These are phyloP conservation scores for Spatholobus suberectus DNA, from an alignment of 306 rosid species.

Conservation along the genomic window DNA sequence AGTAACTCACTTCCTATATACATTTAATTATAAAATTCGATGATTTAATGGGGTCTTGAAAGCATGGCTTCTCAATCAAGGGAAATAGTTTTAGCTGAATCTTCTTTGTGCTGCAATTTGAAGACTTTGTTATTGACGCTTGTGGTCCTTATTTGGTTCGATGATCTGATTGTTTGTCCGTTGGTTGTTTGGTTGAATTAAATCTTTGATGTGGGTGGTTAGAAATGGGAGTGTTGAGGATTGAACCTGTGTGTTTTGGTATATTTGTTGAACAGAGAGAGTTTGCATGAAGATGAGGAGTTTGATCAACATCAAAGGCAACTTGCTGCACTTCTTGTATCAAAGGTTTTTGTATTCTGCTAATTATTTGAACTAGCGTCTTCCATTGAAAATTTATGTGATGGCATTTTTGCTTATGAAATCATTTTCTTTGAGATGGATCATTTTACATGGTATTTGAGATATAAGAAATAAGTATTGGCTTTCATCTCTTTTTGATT, in stretches of 20 bases:
- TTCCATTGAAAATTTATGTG: neutral
- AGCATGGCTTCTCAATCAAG: neutral
- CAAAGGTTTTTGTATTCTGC: slow-evolving; percentile 66
- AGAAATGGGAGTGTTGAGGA: slow-evolving; percentile 2
- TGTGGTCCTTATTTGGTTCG: slow-evolving; percentile 3
- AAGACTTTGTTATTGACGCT: neutral
- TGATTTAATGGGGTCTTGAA: neutral
- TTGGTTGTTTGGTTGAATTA: slow-evolving; percentile 8
- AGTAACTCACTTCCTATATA: neutral
- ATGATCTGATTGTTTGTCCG: neutral
- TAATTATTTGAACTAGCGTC: slow-evolving; percentile 23
- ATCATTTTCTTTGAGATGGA: neutral
- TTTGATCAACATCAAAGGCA: slow-evolving; percentile 89
- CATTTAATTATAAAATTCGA: neutral
- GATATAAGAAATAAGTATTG: neutral
- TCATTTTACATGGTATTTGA: neutral
- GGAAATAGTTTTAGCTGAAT: neutral
- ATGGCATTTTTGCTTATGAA: slow-evolving; percentile 4
- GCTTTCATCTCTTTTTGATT: neutral
- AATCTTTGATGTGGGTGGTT: neutral
- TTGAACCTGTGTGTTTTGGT: slow-evolving; percentile 8
- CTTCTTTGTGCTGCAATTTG: neutral
- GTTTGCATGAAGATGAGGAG: slow-evolving; percentile 94
- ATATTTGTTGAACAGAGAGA: slow-evolving; percentile 64
- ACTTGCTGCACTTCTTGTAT: slow-evolving; percentile 92